Evolutionary conservation across 768 basidiomycete species (phyloP), one percentile per base, ranked within the genome.

Genomic region (Neoboletus subvelutipes): DNA sequence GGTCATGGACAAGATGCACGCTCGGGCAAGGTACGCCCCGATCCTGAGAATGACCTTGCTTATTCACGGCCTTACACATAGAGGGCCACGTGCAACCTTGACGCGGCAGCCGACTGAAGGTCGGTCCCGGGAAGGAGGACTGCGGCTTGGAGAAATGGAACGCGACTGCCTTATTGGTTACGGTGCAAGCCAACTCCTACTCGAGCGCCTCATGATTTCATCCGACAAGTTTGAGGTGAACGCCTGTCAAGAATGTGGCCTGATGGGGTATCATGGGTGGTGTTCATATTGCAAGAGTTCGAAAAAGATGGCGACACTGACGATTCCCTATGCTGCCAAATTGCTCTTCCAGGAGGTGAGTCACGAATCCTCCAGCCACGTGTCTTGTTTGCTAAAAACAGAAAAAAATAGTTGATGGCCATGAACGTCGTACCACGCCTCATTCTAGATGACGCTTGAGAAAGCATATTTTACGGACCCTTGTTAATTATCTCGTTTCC

Each of bases 1-100:
- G 96, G 96, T 98, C 50, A 90, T 98, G 88, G 97, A 99, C 80
- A 99, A 99, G 80, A 99, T 99, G 97, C 97, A 99, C 66, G 97
- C 97, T 62, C 88, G 97, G 56, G 94, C 97, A 50, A 88, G 93
- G 92, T 88, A 71, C 65, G 80, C 37, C n/a, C 28, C 26, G 40
- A 33, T 50, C 45, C 51, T 56, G 60, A 63, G 50, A 52, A 62
- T 57, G 52, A 41, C 29, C 26, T 34, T 28, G 31, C 29, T 59
- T 42, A 59, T 62, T 56, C 50, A 60, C n/a, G 31, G 24, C 26
- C n/a, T 29, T 29, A 10, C 41, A 4, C 31, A 48, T 71, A 94
- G 92, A 67, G 96, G 97, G 17, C 97, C 97, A 45, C 89, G 94
- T 69, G 97, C 97, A 11, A 95, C 94, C 22, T 76, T 99, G 51